Evolutionary conservation across 805 yeast species (phyloP).

Genomic region (Brettanomyces sp.): DNA sequence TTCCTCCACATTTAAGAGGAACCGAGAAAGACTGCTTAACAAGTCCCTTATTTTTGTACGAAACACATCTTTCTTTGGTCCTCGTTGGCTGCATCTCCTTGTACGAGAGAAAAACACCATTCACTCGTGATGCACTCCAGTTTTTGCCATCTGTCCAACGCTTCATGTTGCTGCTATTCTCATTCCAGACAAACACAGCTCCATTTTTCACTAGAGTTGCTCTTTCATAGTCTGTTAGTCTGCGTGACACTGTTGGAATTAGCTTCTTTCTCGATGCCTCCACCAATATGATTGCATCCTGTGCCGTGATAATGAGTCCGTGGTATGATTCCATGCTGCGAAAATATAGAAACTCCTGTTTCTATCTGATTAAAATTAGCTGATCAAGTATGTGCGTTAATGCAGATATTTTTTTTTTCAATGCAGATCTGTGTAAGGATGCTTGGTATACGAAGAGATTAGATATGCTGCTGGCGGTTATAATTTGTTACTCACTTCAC

Average conservation of each 20-base stretch:
- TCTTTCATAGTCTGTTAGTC: slow-evolving; percentile 51
- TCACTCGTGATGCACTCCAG: slow-evolving; percentile 67
- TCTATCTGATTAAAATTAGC: no score
- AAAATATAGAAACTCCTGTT: no score
- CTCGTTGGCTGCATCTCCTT: slow-evolving; percentile 43
- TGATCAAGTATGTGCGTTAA: no score
- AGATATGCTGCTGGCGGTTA: no score
- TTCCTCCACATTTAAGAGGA: slow-evolving; percentile 41
- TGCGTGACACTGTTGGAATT: slow-evolving; percentile 48
- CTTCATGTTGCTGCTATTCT: slow-evolving; percentile 58
- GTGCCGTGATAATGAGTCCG: slow-evolving; percentile 47
- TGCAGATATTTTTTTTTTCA: no score
- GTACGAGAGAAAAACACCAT: slow-evolving; percentile 53
- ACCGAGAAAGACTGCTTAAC: slow-evolving; percentile 58
- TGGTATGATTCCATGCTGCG: slow-evolving; percentile 45
- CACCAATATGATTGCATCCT: slow-evolving; percentile 54
- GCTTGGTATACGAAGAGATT: no score
- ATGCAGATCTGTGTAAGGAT: no score
- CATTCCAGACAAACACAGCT: slow-evolving; percentile 64
- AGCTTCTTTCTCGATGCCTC: slow-evolving; percentile 54
- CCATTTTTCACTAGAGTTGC: slow-evolving; percentile 41
- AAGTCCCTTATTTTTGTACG: slow-evolving; percentile 43
- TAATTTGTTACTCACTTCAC: no score
- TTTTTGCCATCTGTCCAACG: slow-evolving; percentile 73
- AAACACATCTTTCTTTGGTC: slow-evolving; percentile 21